Conservation (phyloP, 2,329 filamentous ascomycete genomes). For the Claviceps humidiphila region DNA sequence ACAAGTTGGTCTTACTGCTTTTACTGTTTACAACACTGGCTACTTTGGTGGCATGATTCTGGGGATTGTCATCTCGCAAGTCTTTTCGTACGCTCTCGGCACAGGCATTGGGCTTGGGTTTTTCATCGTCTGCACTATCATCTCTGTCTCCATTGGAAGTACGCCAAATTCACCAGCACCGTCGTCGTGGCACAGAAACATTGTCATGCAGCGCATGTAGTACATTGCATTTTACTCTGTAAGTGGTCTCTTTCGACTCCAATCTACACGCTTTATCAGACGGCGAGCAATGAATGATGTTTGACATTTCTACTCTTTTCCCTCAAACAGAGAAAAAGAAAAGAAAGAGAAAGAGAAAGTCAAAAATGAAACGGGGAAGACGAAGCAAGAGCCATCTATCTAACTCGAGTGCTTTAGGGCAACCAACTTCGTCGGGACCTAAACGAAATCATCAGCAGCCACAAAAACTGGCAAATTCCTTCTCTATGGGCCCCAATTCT, state of each 20-base stretch:
- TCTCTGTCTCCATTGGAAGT: constrained; percentile 26
- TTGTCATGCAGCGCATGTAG: constrained; percentile 30
- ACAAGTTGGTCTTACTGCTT: constrained; percentile 29
- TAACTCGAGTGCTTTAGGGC: constrained; percentile 23
- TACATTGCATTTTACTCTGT: constrained; percentile 45
- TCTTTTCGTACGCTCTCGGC: constrained; percentile 28
- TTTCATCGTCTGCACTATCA: constrained; percentile 29
- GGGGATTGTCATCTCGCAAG: constrained; percentile 37
- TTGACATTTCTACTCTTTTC: background rate
- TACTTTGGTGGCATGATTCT: constrained; percentile 40
- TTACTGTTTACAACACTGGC: constrained; percentile 33
- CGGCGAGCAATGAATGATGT: no score
- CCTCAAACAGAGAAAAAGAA: background rate
- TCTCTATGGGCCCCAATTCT: constrained; percentile 35
- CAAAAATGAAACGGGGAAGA: background rate
- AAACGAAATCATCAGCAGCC: constrained; percentile 34
- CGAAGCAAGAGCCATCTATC: background rate
- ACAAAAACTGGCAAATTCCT: constrained; percentile 43
- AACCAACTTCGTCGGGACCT: constrained; percentile 43
- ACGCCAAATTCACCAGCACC: constrained; percentile 28
- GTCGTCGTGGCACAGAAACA: constrained; percentile 27
- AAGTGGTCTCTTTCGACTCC: background rate
- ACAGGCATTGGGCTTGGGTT: constrained; percentile 39
- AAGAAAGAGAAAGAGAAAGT: background rate
- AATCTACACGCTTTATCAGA: no score